A percentile compares a stretch with the other conserved stretches of the same genome.
Evolutionary conservation across 345 rosid species (phyloP).

Genomic region (Populus ilicifolia): DNA sequence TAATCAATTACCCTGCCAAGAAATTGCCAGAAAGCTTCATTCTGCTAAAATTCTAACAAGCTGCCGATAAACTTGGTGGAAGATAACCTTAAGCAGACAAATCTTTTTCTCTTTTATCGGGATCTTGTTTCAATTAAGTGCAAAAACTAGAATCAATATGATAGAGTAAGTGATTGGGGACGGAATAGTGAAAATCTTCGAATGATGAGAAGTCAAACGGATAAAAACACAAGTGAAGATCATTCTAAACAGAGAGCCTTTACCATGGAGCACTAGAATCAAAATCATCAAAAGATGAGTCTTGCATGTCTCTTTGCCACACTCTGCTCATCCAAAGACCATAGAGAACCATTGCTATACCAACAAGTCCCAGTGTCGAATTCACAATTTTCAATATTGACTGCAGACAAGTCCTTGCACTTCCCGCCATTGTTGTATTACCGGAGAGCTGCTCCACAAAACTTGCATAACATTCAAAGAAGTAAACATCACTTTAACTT

Average conservation of each 20-base stretch:
- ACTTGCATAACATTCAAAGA: neutral
- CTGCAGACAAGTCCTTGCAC: slow-evolving; percentile 30
- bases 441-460: neutral
- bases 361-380: slow-evolving; percentile 43
- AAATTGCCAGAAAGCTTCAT: neutral
- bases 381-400: slow-evolving; percentile 39
- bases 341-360: slow-evolving; percentile 47
- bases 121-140: neutral
- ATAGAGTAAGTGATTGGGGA: neutral
- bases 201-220: neutral
- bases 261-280: slow-evolving; percentile 37
- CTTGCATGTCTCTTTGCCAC: slow-evolving; percentile 45
- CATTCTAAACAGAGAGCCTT: neutral
- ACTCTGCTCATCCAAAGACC: slow-evolving; percentile 52
- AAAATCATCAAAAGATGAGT: slow-evolving; percentile 23
- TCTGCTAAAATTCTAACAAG: neutral
- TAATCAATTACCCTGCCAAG: neutral
- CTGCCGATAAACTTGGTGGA: neutral
- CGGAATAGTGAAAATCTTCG: neutral
- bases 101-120: neutral
- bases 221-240: neutral
- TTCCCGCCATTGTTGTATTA: slow-evolving; percentile 26
- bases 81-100: neutral
- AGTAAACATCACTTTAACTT: neutral
- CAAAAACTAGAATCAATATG: neutral